Percentiles rank a stretch among this genome's conserved stretches.
These are phyloP conservation scores for Coleophoma eucalyptorum DNA, from an alignment of 2,329 filamentous ascomycete species.

Conservation along the genomic window DNA sequence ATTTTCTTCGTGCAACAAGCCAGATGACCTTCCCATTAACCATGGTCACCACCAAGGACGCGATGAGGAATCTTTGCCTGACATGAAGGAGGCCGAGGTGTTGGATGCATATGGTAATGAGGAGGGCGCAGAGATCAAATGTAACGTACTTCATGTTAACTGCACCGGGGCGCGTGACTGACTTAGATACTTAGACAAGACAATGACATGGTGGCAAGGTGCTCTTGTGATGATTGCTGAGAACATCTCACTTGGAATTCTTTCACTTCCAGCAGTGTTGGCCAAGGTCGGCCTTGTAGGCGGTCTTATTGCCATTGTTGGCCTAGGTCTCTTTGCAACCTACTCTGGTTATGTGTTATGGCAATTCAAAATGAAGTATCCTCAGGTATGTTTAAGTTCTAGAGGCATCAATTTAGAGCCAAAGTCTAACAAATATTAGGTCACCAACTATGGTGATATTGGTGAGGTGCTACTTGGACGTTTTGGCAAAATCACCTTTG, in stretches of 20 bases:
- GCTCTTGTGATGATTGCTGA: slow-evolving; percentile 27
- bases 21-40: background rate
- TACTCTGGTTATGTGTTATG: slow-evolving; percentile 59
- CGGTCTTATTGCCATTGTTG: slow-evolving; percentile 43
- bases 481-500: slow-evolving; percentile 46
- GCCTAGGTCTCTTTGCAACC: slow-evolving; percentile 50
- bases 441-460: slow-evolving; percentile 48
- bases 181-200: slow-evolving; percentile 22
- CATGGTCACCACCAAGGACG: background rate
- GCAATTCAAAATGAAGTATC: slow-evolving; percentile 51
- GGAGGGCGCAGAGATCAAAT: slow-evolving; percentile 12
- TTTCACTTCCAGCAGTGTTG: slow-evolving; percentile 19
- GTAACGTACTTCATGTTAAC: slow-evolving; percentile 1
- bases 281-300: slow-evolving; percentile 7
- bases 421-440: background rate
- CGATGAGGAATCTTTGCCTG: slow-evolving; percentile 7
- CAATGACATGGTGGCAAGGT: slow-evolving; percentile 39
- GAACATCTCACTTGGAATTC: slow-evolving; percentile 23
- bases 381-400: slow-evolving; percentile 33
- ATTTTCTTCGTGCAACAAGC: too few relatives aligned
- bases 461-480: slow-evolving; percentile 47
- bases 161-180: background rate
- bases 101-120: slow-evolving; percentile 12
- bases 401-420: slow-evolving; percentile 9
- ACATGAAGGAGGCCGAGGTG: slow-evolving; percentile 10